phyloP scores from a whole-genome alignment of 495 filamentous ascomycete genomes.

The Aspergillus panamensis region DNA sequence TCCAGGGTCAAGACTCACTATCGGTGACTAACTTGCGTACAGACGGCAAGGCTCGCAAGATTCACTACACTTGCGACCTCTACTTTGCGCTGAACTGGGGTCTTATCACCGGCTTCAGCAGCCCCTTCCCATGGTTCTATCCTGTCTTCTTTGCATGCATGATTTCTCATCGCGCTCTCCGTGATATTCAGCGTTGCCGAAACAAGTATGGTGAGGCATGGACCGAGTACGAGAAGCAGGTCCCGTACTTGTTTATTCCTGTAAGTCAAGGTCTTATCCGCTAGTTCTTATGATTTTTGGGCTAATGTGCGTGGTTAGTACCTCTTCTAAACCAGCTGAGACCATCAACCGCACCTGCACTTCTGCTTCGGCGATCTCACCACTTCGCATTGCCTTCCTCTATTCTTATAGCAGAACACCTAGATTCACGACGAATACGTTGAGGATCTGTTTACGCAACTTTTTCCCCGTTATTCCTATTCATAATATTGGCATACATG shows the following conservation, averaged over 20 bases:
- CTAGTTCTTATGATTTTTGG: not conserved
- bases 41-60: constrained; percentile 84
- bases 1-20: not conserved
- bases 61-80: constrained; percentile 90
- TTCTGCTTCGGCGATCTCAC: not conserved
- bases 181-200: constrained; percentile 81
- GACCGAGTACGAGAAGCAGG: constrained; percentile 80
- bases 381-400: not conserved
- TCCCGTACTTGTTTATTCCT: constrained; percentile 95
- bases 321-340: constrained; percentile 18
- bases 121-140: constrained; percentile 97
- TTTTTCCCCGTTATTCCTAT: not conserved
- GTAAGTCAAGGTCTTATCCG: constrained; percentile 52
- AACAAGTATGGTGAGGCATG: constrained; percentile 91
- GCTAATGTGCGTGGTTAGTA: not conserved
- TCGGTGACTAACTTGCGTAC: constrained; percentile 13
- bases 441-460: not conserved
- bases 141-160: constrained; percentile 85
- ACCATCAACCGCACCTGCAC: not conserved
- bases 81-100: constrained; percentile 70
- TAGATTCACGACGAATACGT: not conserved
- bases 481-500: not conserved
- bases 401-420: not conserved
- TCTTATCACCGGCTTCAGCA: constrained; percentile 62
- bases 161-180: constrained; percentile 83